Percentiles rank a stretch among this genome's conserved stretches.
phyloP scores from a whole-genome alignment of 306 rosid genomes.

The Vachellia collinsii region DNA sequence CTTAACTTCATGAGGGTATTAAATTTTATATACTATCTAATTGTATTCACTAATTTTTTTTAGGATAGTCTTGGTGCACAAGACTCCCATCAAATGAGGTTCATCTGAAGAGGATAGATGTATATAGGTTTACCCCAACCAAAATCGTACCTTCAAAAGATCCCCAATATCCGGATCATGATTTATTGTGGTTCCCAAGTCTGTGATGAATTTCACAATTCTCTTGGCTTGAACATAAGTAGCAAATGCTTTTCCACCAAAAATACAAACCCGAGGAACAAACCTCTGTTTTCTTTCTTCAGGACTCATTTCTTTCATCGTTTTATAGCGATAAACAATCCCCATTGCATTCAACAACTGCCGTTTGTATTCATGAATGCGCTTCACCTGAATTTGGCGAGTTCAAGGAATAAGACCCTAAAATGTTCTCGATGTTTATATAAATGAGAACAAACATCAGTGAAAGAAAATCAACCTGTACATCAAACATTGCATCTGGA shows the following conservation, averaged over 20 bases:
- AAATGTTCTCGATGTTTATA: constrained; percentile 1
- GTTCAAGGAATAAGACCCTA: constrained; percentile 14
- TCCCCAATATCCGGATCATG: constrained; percentile 89
- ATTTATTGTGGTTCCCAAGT: constrained; percentile 77
- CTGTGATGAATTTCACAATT: constrained; percentile 93
- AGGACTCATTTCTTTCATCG: constrained; percentile 85
- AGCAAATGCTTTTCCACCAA: constrained; percentile 98
- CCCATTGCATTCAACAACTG: constrained; percentile 86
- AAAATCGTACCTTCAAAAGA: constrained; percentile 73
- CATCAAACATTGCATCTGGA: constrained; percentile 89
- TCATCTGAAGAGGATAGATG: too few relatives aligned
- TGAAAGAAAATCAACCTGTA: constrained; percentile 64
- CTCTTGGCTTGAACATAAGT: constrained; percentile 97
- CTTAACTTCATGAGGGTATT: not conserved
- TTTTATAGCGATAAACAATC: constrained; percentile 92
- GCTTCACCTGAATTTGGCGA: constrained; percentile 74
- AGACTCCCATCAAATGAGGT: too few relatives aligned
- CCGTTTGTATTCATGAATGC: constrained; percentile 95
- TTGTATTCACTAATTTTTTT: too few relatives aligned
- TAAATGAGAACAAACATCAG: constrained; percentile 16
- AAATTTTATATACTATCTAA: not conserved
- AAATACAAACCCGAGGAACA: constrained; percentile 91
- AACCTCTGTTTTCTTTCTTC: constrained; percentile 59
- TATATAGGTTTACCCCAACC: not conserved
- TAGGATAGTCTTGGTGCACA: too few relatives aligned